These are phyloP conservation scores for Sarcocystis neurona DNA, from an alignment of 169 alveolate species.

Conservation along the genomic window DNA sequence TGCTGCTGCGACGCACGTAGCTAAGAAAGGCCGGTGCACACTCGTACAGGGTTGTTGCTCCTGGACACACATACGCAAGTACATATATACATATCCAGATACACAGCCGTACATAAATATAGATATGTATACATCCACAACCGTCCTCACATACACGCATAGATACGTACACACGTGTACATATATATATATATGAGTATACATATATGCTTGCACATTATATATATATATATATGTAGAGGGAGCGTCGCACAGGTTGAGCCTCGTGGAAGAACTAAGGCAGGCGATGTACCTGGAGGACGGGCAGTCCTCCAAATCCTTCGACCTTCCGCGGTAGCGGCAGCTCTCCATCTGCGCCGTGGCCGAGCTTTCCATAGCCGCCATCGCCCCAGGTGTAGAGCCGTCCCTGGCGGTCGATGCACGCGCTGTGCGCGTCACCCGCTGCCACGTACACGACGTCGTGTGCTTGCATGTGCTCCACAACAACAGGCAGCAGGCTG, in stretches of 20 bases:
- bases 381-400: constrained; percentile 89
- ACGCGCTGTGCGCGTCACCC: constrained; percentile 87
- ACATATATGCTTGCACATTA: background rate
- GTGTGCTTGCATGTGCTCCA: constrained; percentile 51
- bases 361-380: constrained; percentile 83
- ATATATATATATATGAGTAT: background rate
- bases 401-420: constrained; percentile 80
- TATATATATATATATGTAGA: background rate
- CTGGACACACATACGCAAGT: background rate
- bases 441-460: constrained; percentile 76
- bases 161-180: background rate
- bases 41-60: background rate
- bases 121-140: background rate
- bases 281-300: constrained; percentile 43
- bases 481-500: constrained; percentile 67
- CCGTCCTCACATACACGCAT: background rate
- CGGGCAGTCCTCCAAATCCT: constrained; percentile 44
- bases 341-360: constrained; percentile 58
- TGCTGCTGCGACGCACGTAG: no score
- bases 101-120: background rate
- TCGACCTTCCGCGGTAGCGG: constrained; percentile 42
- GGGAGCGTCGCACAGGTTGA: background rate
- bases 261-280: background rate
- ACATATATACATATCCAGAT: background rate
- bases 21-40: no score